Evolutionary conservation across 106 monocot genomes (phyloP).

Genomic region (Triglochin maritima): DNA sequence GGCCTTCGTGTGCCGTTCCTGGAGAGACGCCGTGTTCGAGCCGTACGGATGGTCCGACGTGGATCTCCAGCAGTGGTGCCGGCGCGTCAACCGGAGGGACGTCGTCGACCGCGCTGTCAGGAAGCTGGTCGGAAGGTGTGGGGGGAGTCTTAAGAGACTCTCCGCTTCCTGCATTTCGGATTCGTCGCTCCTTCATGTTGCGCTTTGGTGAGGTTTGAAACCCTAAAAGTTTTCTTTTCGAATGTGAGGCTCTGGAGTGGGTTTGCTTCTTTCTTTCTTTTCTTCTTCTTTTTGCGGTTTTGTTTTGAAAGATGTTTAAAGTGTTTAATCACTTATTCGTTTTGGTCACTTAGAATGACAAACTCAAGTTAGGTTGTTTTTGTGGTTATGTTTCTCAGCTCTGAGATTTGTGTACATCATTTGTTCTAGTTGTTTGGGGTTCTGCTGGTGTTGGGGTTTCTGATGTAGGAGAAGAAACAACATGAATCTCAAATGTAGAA

Average conservation of each 20-base stretch:
- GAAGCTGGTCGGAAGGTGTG: conserved; percentile 1
- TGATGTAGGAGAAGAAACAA: too few species aligned
- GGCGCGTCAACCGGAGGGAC: conserved; percentile 4
- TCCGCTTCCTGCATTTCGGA: conserved; percentile 4
- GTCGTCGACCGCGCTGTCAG: conserved; percentile 7
- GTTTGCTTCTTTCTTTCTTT: background rate
- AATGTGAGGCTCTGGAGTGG: background rate
- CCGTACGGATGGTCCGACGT: conserved; percentile 2
- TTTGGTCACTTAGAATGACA: background rate
- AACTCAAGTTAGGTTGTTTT: too few species aligned
- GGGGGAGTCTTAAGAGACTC: background rate
- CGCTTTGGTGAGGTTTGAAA: background rate
- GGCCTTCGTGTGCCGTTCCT: conserved; percentile 11
- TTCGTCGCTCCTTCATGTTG: conserved; percentile 1
- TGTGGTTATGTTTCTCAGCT: too few species aligned
- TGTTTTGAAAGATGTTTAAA: background rate
- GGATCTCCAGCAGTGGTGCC: conserved; percentile 13
- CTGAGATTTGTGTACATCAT: too few species aligned
- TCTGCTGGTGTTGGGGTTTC: too few species aligned
- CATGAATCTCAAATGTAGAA: too few species aligned
- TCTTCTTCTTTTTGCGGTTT: background rate
- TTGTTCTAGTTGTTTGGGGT: too few species aligned
- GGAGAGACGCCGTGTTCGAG: background rate
- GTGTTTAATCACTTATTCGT: background rate
- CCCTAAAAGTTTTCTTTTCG: background rate